These are phyloP conservation scores for Colletotrichum simmondsii DNA, from an alignment of 2,329 filamentous ascomycete genomes.

Conservation along the genomic window DNA sequence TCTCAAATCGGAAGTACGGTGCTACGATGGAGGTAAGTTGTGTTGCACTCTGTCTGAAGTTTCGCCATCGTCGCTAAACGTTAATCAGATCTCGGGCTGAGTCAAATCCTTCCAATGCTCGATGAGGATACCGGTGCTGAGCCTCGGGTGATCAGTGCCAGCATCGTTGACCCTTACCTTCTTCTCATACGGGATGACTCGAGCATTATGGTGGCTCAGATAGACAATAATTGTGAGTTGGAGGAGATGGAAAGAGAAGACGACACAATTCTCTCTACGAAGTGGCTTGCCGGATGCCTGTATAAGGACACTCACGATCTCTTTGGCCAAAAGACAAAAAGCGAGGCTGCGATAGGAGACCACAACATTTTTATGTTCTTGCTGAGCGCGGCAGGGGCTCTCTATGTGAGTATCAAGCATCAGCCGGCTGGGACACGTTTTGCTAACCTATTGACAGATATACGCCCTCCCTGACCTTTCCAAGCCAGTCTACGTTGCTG, in stretches of 20 bases:
- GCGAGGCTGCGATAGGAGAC: slow-evolving; percentile 50
- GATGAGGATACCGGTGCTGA: slow-evolving; percentile 90
- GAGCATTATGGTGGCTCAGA: slow-evolving; percentile 81
- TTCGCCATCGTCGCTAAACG: slow-evolving; percentile 6
- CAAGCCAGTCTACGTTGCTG: slow-evolving; percentile 77
- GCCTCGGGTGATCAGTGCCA: slow-evolving; percentile 80
- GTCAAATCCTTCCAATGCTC: slow-evolving; percentile 91
- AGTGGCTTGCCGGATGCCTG: slow-evolving; percentile 86
- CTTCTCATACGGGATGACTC: slow-evolving; percentile 86
- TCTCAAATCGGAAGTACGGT: slow-evolving; percentile 85
- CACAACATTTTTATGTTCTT: slow-evolving; percentile 79
- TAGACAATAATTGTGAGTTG: slow-evolving; percentile 84
- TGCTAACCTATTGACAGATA: slow-evolving; percentile 61
- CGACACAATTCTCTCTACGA: slow-evolving; percentile 65
- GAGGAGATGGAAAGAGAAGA: slow-evolving; percentile 80
- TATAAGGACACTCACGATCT: slow-evolving; percentile 75
- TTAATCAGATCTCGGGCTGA: slow-evolving; percentile 79
- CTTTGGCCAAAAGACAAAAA: slow-evolving; percentile 57
- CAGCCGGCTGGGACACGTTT: not conserved
- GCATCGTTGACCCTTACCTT: slow-evolving; percentile 88
- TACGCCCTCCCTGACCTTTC: slow-evolving; percentile 81
- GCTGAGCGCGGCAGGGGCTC: slow-evolving; percentile 77
- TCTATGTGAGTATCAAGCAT: slow-evolving; percentile 69
- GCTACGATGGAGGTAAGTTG: slow-evolving; percentile 85
- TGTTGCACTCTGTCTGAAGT: slow-evolving; percentile 15